Percentiles rank a stretch among this genome's conserved stretches.
Evolutionary conservation across 305 asterid genomes (phyloP).

Genomic region (Ajuga reptans): DNA sequence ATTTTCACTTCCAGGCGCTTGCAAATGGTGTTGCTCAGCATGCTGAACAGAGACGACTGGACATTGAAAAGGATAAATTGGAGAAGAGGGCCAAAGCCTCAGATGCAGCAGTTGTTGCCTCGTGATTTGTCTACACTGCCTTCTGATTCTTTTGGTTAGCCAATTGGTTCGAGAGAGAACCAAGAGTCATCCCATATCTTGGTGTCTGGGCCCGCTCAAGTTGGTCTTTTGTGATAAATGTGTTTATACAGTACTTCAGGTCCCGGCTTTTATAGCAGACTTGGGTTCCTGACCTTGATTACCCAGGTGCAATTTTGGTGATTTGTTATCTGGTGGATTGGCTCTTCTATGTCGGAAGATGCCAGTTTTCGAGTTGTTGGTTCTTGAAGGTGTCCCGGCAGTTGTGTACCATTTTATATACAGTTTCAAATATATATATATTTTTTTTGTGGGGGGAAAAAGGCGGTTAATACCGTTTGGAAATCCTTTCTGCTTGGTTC

Average conservation of each 20-base stretch:
- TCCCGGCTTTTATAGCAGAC: constrained; percentile 13
- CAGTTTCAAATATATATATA: too few species aligned
- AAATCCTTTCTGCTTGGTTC: constrained; percentile 22
- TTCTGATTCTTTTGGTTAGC: constrained; percentile 31
- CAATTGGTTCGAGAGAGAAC: constrained; percentile 28
- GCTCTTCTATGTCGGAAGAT: constrained; percentile 45
- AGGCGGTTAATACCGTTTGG: constrained; percentile 1
- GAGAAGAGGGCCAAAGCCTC: constrained; percentile 63
- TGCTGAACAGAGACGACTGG: constrained; percentile 72
- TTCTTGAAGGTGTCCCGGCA: constrained; percentile 29
- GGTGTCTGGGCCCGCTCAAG: constrained; percentile 26
- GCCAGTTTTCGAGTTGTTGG: constrained; percentile 25
- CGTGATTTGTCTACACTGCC: constrained; percentile 31
- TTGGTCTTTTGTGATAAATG: constrained; percentile 26
- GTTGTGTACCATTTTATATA: constrained; percentile 39
- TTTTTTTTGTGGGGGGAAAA: not conserved
- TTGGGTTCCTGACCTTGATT: constrained; percentile 26
- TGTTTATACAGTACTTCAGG: constrained; percentile 25
- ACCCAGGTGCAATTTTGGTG: constrained; percentile 21
- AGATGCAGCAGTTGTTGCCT: constrained; percentile 38
- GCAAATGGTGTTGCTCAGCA: constrained; percentile 95
- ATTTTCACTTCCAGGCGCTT: constrained; percentile 78
- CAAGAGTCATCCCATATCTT: constrained; percentile 19
- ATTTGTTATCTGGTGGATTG: constrained; percentile 23
- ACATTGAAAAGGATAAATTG: constrained; percentile 71